phyloP scores from a whole-genome alignment of 106 monocot genomes.

The Platanthera zijinensis region DNA sequence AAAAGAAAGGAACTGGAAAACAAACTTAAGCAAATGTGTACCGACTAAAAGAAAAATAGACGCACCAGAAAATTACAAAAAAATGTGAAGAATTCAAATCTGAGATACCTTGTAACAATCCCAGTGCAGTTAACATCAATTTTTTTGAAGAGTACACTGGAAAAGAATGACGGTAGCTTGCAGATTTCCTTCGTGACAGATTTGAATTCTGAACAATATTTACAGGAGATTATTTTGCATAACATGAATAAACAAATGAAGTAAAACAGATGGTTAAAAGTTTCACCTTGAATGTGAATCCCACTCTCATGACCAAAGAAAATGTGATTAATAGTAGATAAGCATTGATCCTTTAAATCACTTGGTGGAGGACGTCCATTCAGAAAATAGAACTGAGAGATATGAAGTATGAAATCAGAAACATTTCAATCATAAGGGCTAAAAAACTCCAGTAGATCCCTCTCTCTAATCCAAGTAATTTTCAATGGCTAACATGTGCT shows the following conservation, averaged over 20 bases:
- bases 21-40: neutral
- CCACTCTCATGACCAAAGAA: slow-evolving; percentile 74
- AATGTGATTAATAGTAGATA: slow-evolving; percentile 68
- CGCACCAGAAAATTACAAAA: neutral
- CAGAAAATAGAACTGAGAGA: slow-evolving; percentile 78
- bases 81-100: neutral
- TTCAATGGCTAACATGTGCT: neutral
- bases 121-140: slow-evolving; percentile 60
- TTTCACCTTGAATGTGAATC: slow-evolving; percentile 66
- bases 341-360: slow-evolving; percentile 72
- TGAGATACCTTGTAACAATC: slow-evolving; percentile 46
- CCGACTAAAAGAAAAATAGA: neutral
- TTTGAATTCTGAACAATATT: slow-evolving; percentile 55
- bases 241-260: neutral
- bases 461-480: neutral
- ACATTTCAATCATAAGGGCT: neutral
- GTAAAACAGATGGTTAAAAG: neutral
- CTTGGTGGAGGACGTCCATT: slow-evolving; percentile 73
- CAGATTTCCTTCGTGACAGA: slow-evolving; percentile 86
- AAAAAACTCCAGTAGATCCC: neutral
- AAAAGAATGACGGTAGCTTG: slow-evolving; percentile 91
- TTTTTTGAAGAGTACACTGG: slow-evolving; percentile 66
- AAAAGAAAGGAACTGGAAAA: neutral
- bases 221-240: neutral
- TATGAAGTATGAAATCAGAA: slow-evolving; percentile 6